Evolutionary conservation across 2,329 filamentous ascomycete genomes (phyloP).

Genomic region (Lasiodiplodia sp.): DNA sequence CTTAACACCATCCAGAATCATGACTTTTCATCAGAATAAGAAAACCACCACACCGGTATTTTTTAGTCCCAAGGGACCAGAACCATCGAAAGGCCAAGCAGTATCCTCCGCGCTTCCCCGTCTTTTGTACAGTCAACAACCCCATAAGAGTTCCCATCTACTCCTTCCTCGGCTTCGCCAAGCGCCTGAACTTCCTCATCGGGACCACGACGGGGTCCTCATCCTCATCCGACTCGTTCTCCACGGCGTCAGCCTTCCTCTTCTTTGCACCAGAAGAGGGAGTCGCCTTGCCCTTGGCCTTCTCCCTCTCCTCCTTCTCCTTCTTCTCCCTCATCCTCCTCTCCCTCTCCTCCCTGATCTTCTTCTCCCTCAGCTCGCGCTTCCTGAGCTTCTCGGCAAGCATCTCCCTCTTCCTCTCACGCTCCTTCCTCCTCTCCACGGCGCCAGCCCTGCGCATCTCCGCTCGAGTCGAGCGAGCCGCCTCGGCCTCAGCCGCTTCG

Average conservation of each 20-base stretch:
- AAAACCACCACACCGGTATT: no score
- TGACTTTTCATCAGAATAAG: no score
- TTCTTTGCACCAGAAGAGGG: neutral
- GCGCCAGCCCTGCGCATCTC: neutral
- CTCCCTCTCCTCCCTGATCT: neutral
- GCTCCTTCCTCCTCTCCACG: neutral
- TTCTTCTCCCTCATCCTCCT: neutral
- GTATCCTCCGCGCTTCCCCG: no score
- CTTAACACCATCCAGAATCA: no score
- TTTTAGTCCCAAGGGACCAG: no score
- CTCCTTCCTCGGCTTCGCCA: neutral
- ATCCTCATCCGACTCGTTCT: neutral
- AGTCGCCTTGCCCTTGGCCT: neutral
- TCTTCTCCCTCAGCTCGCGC: neutral
- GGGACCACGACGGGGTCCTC: neutral
- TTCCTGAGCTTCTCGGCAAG: neutral
- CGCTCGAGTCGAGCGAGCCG: neutral
- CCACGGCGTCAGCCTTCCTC: neutral
- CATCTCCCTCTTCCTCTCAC: neutral
- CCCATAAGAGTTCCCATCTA: neutral
- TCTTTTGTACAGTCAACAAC: no score
- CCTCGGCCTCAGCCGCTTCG: neutral
- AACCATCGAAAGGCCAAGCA: no score
- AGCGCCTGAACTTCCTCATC: neutral
- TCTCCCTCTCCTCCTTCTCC: neutral